Evolutionary conservation across 352 stramenopile species (phyloP).

Genomic region (Globisporangium orthogonon): DNA sequence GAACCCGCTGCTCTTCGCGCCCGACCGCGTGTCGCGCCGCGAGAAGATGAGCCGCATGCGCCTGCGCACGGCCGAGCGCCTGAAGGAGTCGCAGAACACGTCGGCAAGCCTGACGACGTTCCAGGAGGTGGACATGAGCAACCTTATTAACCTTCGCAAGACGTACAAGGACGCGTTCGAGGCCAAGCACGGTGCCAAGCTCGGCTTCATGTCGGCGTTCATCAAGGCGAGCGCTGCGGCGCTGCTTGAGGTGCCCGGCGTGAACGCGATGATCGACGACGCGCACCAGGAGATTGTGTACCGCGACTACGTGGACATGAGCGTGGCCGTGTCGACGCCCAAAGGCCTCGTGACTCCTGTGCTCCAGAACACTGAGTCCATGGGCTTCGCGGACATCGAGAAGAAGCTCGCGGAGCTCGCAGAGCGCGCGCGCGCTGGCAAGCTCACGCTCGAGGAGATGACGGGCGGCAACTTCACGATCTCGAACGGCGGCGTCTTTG

Average conservation of each 20-base stretch:
- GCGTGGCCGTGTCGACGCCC: constrained; percentile 89
- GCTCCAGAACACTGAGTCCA: constrained; percentile 95
- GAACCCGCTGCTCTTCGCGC: neutral
- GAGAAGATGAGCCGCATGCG: constrained; percentile 88
- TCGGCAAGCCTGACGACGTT: constrained; percentile 99
- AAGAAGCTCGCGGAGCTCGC: constrained; percentile 91
- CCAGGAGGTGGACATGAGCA: constrained; percentile 97
- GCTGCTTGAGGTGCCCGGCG: constrained; percentile 90
- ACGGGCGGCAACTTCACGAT: constrained; percentile 98
- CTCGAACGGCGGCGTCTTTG: constrained; percentile 95
- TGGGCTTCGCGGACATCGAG: constrained; percentile 96
- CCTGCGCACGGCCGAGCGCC: constrained; percentile 93
- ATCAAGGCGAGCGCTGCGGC: constrained; percentile 95
- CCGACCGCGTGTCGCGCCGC: constrained; percentile 4
- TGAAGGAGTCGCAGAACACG: constrained; percentile 98
- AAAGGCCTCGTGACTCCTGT: constrained; percentile 95
- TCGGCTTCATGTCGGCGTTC: constrained; percentile 99
- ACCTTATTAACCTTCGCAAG: constrained; percentile 91
- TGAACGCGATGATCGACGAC: constrained; percentile 98
- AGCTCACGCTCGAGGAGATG: constrained; percentile 89
- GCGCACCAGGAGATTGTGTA: constrained; percentile 98
- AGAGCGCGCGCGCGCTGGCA: constrained; percentile 54
- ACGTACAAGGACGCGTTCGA: constrained; percentile 92
- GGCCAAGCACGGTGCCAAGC: constrained; percentile 95
- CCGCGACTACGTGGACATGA: constrained; percentile 98